A percentile compares a stretch with the other conserved stretches of the same genome.
Evolutionary conservation across 768 basidiomycete species (phyloP).

Genomic region (Tremella fuciformis): DNA sequence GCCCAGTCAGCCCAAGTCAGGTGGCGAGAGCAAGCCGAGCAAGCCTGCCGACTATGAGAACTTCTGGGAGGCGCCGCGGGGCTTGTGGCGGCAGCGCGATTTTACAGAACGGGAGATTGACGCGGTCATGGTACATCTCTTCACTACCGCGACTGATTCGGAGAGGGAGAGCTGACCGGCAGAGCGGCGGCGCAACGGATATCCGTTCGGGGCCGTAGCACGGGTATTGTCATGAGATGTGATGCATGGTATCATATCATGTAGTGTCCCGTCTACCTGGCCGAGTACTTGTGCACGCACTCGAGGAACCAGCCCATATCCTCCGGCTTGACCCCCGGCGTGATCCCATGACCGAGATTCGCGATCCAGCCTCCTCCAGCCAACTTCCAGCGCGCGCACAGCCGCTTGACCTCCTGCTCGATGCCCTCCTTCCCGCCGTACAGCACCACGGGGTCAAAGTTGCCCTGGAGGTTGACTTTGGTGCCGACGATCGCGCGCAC

Average conservation of each 20-base stretch:
- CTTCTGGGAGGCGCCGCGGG: slow-evolving; percentile 50
- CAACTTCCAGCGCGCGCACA: slow-evolving; percentile 69
- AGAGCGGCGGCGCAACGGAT: slow-evolving; percentile 48
- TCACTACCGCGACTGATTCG: neutral
- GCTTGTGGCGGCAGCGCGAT: slow-evolving; percentile 44
- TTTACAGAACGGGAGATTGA: slow-evolving; percentile 49
- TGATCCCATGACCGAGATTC: slow-evolving; percentile 95
- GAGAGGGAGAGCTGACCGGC: neutral
- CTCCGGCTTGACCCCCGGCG: slow-evolving; percentile 90
- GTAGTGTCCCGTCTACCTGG: slow-evolving; percentile 14
- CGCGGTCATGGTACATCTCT: slow-evolving; percentile 48
- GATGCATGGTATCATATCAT: too few relatives aligned
- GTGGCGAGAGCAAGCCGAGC: slow-evolving; percentile 2
- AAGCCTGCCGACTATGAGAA: slow-evolving; percentile 48
- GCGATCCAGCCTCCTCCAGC: slow-evolving; percentile 83
- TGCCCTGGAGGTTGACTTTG: slow-evolving; percentile 65
- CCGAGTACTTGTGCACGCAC: slow-evolving; percentile 57
- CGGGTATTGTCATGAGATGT: too few relatives aligned
- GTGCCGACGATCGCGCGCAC: slow-evolving; percentile 63
- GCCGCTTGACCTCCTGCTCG: slow-evolving; percentile 75
- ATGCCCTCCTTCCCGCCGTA: slow-evolving; percentile 85
- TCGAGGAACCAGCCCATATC: slow-evolving; percentile 87
- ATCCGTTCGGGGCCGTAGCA: slow-evolving; percentile 29
- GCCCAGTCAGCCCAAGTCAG: neutral
- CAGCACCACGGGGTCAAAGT: slow-evolving; percentile 82